These are phyloP conservation scores for Harrya chromipes DNA, from an alignment of 768 basidiomycete species.

Conservation along the genomic window DNA sequence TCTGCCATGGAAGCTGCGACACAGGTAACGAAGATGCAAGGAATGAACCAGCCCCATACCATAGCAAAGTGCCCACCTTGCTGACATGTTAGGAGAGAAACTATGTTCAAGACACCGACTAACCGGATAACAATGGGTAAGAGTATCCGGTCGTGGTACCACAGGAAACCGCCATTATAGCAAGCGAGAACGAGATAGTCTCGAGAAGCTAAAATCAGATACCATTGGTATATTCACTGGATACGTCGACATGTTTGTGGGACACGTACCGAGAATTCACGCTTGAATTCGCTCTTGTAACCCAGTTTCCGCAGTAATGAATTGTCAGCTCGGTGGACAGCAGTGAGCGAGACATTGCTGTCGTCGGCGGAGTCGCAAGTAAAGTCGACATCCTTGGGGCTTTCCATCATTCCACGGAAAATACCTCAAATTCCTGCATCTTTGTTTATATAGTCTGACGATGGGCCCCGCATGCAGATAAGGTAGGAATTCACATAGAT, in stretches of 20 bases:
- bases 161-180: conserved; percentile 23
- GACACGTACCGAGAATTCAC: conserved; percentile 23
- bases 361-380: neutral
- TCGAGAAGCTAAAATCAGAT: conserved; percentile 13
- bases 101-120: neutral
- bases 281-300: conserved; percentile 26
- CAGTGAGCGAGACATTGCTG: conserved; percentile 2
- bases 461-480: too few relatives aligned
- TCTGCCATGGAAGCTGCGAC: conserved; percentile 21
- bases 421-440: neutral
- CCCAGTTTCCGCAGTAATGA: conserved; percentile 20
- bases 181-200: conserved; percentile 24
- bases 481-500: too few relatives aligned
- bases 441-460: neutral
- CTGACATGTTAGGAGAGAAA: neutral
- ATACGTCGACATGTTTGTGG: neutral
- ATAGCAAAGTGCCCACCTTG: conserved; percentile 24
- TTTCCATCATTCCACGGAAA: conserved; percentile 5
- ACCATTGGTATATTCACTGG: neutral
- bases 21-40: conserved; percentile 17
- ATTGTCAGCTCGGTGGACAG: conserved; percentile 17
- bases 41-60: conserved; percentile 24
- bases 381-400: neutral
- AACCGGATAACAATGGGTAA: conserved; percentile 16
- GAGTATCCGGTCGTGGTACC: conserved; percentile 20